Evolutionary conservation across 768 basidiomycete genomes (phyloP).

Genomic region (Boletus rubescentipes): DNA sequence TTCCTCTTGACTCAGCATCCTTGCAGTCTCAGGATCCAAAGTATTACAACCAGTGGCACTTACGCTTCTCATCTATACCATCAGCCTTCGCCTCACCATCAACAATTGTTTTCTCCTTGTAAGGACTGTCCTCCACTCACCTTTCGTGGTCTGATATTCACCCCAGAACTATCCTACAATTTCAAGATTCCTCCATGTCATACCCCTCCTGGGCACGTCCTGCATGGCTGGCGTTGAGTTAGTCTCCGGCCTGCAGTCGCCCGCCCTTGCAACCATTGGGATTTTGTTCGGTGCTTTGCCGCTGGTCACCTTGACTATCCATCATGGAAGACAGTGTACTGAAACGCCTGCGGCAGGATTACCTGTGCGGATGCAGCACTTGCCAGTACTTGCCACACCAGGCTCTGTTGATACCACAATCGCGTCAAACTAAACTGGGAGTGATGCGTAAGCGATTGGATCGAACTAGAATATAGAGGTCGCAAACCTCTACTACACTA

Average conservation of each 20-base stretch:
- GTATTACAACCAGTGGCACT: conserved; percentile 7
- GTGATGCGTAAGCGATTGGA: too few relatives aligned
- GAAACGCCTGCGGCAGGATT: background rate
- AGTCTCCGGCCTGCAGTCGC: conserved; percentile 5
- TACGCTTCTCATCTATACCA: conserved; percentile 24
- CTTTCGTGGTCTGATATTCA: background rate
- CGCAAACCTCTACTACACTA: too few relatives aligned
- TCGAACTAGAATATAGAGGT: too few relatives aligned
- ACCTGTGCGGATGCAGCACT: background rate
- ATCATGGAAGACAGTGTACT: background rate
- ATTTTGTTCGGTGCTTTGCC: conserved; percentile 16
- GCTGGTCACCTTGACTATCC: conserved; percentile 2
- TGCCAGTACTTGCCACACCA: background rate
- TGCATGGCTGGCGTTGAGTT: conserved; percentile 13
- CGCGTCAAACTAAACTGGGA: background rate
- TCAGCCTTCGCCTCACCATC: conserved; percentile 18
- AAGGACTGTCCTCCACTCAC: background rate
- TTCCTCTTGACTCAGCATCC: conserved; percentile 1
- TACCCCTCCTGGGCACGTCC: conserved; percentile 18
- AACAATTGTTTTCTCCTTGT: conserved; percentile 3
- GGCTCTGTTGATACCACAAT: background rate
- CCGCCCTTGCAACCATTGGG: background rate
- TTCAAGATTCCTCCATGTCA: conserved; percentile 13
- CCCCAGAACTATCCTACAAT: conserved; percentile 5
- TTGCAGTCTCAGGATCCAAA: conserved; percentile 10